Percentiles rank a stretch among this genome's conserved stretches.
Conservation (phyloP, 2,329 filamentous ascomycete genomes). For the Cercospora zeina region DNA sequence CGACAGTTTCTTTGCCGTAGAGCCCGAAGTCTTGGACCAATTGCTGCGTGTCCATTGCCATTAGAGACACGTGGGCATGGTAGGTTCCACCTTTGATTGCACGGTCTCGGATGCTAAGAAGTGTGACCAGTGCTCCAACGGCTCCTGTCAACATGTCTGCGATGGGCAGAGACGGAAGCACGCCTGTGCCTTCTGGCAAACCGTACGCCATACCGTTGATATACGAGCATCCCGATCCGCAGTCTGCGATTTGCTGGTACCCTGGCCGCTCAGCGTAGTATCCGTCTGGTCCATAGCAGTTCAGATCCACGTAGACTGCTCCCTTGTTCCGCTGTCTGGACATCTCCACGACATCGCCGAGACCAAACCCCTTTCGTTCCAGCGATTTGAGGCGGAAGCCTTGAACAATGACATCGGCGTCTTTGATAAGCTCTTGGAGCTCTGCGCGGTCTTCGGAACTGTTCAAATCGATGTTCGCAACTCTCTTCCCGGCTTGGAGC, state of each 20-base stretch:
- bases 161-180: constrained; percentile 25
- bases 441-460: constrained; percentile 44
- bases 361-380: constrained; percentile 46
- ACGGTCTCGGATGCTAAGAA: constrained; percentile 41
- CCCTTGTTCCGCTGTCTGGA: constrained; percentile 40
- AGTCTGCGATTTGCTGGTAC: constrained; percentile 57
- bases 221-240: constrained; percentile 31
- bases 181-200: constrained; percentile 29
- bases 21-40: constrained; percentile 41
- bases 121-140: constrained; percentile 34
- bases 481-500: constrained; percentile 55
- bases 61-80: constrained; percentile 41
- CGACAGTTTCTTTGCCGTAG: constrained; percentile 36
- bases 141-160: constrained; percentile 29
- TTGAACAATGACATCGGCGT: constrained; percentile 54
- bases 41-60: constrained; percentile 39
- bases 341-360: constrained; percentile 37
- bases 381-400: constrained; percentile 53
- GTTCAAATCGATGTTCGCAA: constrained; percentile 48
- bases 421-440: constrained; percentile 46
- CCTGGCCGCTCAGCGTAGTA: constrained; percentile 51
- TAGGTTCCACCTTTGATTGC: constrained; percentile 30
- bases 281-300: constrained; percentile 57
- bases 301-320: constrained; percentile 53
- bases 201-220: constrained; percentile 25